Conservation (phyloP, 257 asterid genomes). For the Solanum medicagineum region DNA sequence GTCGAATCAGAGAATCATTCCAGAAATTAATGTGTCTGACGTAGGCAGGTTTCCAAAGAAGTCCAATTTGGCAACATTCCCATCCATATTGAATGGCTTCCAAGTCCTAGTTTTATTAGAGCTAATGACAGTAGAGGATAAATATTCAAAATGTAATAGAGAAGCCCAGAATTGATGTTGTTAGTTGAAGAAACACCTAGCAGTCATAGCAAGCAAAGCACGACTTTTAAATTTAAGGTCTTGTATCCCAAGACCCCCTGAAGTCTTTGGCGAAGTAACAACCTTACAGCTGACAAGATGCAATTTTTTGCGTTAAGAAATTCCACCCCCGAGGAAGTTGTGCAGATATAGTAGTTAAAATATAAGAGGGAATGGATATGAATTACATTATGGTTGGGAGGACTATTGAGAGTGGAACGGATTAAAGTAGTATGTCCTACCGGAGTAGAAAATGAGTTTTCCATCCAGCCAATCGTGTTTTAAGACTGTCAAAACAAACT, state of each 20-base stretch:
- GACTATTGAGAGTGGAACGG: neutral
- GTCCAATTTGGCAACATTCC: neutral
- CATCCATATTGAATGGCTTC: neutral
- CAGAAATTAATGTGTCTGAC: neutral
- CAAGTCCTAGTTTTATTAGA: neutral
- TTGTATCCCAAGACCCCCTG: neutral
- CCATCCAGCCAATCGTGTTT: neutral
- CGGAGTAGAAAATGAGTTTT: neutral
- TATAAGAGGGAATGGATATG: neutral
- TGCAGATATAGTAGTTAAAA: neutral
- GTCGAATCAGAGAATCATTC: neutral
- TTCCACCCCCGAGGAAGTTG: neutral
- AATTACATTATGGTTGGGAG: neutral
- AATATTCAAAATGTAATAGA: neutral
- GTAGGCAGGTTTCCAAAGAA: neutral
- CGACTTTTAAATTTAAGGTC: neutral
- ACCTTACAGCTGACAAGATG: neutral
- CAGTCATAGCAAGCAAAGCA: neutral
- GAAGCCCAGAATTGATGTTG: neutral
- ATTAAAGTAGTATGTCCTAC: neutral
- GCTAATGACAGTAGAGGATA: neutral
- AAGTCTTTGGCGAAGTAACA: neutral
- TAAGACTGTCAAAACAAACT: neutral
- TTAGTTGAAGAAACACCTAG: neutral
- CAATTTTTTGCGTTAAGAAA: neutral